Conservation (phyloP, 495 filamentous ascomycete genomes). For the Penicillium macrosclerotiorum region DNA sequence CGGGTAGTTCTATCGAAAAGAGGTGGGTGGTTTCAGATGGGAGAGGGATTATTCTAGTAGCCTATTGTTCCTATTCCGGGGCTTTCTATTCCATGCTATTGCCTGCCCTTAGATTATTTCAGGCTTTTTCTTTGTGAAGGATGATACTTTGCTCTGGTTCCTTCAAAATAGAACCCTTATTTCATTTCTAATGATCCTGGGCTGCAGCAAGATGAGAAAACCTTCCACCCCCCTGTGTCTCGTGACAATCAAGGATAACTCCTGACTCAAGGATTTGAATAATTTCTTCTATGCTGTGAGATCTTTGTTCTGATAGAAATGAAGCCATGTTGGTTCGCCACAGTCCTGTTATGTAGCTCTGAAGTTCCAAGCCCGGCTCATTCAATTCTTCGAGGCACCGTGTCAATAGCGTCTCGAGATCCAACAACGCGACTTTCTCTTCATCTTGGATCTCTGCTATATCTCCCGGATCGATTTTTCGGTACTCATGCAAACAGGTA, state of each 20-base stretch:
- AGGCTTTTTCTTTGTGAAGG: neutral
- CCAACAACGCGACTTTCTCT: conserved; percentile 1
- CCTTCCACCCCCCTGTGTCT: neutral
- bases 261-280: neutral
- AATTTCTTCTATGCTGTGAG: neutral
- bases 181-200: neutral
- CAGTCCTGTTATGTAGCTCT: conserved; percentile 2
- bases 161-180: neutral
- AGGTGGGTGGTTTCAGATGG: too few species aligned
- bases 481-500: conserved; percentile 7
- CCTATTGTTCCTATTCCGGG: neutral
- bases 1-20: too few species aligned
- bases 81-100: neutral
- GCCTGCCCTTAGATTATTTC: neutral
- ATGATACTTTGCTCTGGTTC: neutral
- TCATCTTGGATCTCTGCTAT: conserved; percentile 13
- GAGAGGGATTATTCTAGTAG: too few species aligned
- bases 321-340: conserved; percentile 5
- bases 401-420: conserved; percentile 6
- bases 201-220: neutral
- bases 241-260: conserved; percentile 6
- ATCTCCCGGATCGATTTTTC: conserved; percentile 5
- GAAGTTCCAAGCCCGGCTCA: neutral
- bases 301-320: conserved; percentile 1
- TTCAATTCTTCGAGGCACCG: conserved; percentile 1